These are phyloP conservation scores for Fusarium tuaranense DNA, from an alignment of 2,329 filamentous ascomycete genomes.

Conservation along the genomic window DNA sequence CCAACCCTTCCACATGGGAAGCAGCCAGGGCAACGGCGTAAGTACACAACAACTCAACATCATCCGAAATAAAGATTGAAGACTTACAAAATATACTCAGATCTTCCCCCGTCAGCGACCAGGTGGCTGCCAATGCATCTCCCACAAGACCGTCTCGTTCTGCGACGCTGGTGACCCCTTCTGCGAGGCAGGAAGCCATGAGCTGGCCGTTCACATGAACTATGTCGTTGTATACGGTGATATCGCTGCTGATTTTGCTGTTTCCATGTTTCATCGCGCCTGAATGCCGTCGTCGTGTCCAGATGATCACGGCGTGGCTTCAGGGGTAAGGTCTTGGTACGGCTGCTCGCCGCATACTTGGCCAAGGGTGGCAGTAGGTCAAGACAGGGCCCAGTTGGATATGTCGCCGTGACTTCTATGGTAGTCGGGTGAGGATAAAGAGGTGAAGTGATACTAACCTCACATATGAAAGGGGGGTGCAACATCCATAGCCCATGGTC, in stretches of 20 bases:
- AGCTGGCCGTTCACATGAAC: conserved; percentile 35
- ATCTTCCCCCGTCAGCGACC: conserved; percentile 34
- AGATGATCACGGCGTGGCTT: neutral
- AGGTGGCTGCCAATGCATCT: conserved; percentile 22
- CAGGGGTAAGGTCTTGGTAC: neutral
- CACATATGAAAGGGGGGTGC: neutral
- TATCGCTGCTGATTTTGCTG: conserved; percentile 22
- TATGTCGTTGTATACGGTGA: conserved; percentile 31
- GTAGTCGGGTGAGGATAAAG: neutral
- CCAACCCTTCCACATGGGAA: conserved; percentile 34
- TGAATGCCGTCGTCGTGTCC: neutral
- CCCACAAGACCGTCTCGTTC: conserved; percentile 27
- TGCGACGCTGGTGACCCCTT: conserved; percentile 38
- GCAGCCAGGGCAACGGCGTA: conserved; percentile 32
- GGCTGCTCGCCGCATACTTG: too few species aligned
- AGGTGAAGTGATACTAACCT: neutral
- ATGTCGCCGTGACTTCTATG: too few species aligned
- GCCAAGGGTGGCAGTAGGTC: neutral
- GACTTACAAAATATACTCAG: neutral
- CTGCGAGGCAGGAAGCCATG: conserved; percentile 32
- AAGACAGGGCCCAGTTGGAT: neutral
- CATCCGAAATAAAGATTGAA: rapidly evolving
- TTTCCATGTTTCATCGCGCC: conserved; percentile 16
- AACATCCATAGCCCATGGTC: neutral
- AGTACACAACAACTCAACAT: neutral